Evolutionary conservation across 371 early-diverging fungal species (phyloP).

Genomic region (Mucor velutinosus): DNA sequence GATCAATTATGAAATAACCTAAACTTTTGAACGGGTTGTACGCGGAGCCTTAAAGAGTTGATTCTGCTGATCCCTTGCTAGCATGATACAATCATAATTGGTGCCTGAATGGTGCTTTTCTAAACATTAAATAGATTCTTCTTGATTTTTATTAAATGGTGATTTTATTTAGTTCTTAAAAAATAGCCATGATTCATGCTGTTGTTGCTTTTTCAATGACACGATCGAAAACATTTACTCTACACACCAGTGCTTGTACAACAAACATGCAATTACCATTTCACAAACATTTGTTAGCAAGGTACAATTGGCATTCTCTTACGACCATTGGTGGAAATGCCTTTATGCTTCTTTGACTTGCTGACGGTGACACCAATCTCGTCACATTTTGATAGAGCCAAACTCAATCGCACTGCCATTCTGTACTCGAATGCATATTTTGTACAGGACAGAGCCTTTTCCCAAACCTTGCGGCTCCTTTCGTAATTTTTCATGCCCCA

Average conservation of each 20-base stretch:
- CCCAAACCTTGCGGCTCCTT: slow-evolving; percentile 35
- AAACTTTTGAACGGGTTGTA: not conserved
- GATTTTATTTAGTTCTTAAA: too few species aligned
- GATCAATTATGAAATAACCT: not conserved
- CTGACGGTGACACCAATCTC: slow-evolving; percentile 25
- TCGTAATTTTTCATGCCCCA: slow-evolving; percentile 45
- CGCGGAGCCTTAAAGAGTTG: not conserved
- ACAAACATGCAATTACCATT: not conserved
- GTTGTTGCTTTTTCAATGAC: not conserved
- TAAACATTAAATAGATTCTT: not conserved
- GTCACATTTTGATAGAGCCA: slow-evolving; percentile 30
- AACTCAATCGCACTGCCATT: slow-evolving; percentile 25
- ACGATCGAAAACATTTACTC: too few species aligned
- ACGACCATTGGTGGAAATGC: slow-evolving; percentile 19
- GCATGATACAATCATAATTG: not conserved
- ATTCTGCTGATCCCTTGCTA: not conserved
- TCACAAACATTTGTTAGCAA: not conserved
- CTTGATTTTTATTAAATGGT: not conserved
- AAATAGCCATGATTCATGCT: too few species aligned
- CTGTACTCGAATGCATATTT: slow-evolving; percentile 35
- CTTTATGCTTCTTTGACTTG: slow-evolving; percentile 19
- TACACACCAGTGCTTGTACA: too few species aligned
- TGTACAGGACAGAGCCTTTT: slow-evolving; percentile 24
- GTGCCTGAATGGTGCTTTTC: not conserved
- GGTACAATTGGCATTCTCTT: slow-evolving; percentile 23